A percentile compares a stretch with the other conserved stretches of the same genome.
Conservation (phyloP, 768 basidiomycete species). For the Pleurotus salmoneostramineus region DNA sequence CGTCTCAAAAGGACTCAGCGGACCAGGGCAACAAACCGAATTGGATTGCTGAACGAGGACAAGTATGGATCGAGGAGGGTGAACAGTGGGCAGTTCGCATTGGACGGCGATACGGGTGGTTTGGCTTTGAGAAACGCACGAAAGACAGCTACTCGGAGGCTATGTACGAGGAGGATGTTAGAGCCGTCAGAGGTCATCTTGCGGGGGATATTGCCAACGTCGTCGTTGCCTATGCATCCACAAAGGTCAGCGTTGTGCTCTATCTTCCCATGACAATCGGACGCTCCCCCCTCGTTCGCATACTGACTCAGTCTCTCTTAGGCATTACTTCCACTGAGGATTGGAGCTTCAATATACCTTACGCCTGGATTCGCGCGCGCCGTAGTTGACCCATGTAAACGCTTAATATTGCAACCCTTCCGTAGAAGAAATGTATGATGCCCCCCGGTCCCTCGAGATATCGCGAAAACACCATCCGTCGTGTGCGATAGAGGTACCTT, state of each 20-base stretch:
- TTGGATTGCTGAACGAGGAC: constrained; percentile 42
- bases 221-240: constrained; percentile 74
- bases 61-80: constrained; percentile 74
- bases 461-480: no score
- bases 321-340: constrained; percentile 72
- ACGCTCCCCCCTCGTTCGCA: neutral
- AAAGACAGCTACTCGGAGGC: constrained; percentile 14
- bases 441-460: no score
- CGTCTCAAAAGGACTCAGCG: neutral
- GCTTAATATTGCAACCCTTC: constrained; percentile 26
- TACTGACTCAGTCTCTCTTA: constrained; percentile 20
- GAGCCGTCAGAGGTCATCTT: constrained; percentile 32
- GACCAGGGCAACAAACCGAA: constrained; percentile 12
- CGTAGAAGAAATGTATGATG: constrained; percentile 10
- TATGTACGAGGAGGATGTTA: constrained; percentile 15
- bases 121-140: constrained; percentile 65
- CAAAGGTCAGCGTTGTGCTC: constrained; percentile 51
- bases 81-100: constrained; percentile 66
- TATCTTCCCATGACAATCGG: neutral
- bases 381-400: constrained; percentile 60
- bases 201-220: constrained; percentile 82
- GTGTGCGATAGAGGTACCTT: no score
- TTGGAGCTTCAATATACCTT: constrained; percentile 69
- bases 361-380: constrained; percentile 69
- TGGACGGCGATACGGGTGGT: constrained; percentile 74